Evolutionary conservation across 192 early-diverging fungal species (phyloP), one percentile per base, ranked within the genome.

Genomic region (Coemansia sp.): DNA sequence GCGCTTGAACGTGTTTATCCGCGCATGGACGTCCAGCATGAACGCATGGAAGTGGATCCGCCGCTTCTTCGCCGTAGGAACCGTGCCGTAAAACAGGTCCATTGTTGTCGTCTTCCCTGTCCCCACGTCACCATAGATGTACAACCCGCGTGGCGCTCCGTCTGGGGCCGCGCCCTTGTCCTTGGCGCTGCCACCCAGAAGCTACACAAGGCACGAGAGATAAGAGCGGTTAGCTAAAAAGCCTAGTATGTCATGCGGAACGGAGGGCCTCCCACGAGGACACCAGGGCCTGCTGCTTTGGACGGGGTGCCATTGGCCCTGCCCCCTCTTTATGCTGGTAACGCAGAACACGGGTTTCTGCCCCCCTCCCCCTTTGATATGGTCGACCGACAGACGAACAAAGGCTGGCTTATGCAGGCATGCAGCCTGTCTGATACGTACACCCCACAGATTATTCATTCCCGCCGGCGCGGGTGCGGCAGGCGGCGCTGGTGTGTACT

Each of bases 1-100:
- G 33, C 47, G 76, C 33, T 81, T 81, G 31, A 85, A 67, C 6
- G 59, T 47, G 56, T 86, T 84, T 29, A 85, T 74, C 22, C 85
- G 82, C 25, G 76, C 70, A 51, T 98, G 96, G 1, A 95, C 78
- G 42, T 94, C 91, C 7, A 87, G 75, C 96, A 98, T 98, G 56
- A 98, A 98, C n/a, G 86, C 85, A 52, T 98, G 91, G 56, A 95
- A 98, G 53, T 98, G 96, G 14, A 96, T 82, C 2, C 96, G 83
- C 17, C 87, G 80, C 60, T 95, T 95, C 22, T 85, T 65, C 5
- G 60, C 33, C 2, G 84, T 82, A 7, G 77, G 67, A 5, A 90
- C 56, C 1, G 88, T 79, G 64, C 89, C 78, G 71, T 86, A 98
- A 48, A 98, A 92, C 40, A 98, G 68, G 63, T 98, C 92, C 92